These are phyloP conservation scores for Rosa chinensis DNA, from an alignment of 306 rosid species.

Conservation along the genomic window DNA sequence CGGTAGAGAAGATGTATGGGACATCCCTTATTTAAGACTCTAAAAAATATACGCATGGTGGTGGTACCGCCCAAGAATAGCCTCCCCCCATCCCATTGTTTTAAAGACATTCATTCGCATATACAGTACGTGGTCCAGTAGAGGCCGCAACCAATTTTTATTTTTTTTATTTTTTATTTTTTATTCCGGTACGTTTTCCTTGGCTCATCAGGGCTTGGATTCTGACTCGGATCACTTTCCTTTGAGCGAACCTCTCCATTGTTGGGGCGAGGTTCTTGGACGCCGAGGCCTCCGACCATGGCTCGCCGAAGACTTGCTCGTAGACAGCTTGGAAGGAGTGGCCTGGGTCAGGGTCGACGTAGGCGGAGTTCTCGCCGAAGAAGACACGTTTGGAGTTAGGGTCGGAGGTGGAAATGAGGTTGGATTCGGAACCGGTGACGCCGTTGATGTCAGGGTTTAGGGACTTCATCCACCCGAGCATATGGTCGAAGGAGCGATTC, in stretches of 20 bases:
- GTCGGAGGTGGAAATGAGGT: conserved; percentile 49
- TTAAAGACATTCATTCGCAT: too few relatives aligned
- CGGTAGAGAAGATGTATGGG: too few relatives aligned
- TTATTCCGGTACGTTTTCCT: too few relatives aligned
- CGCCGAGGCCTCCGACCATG: conserved; percentile 53
- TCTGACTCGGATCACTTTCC: too few relatives aligned
- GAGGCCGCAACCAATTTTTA: too few relatives aligned
- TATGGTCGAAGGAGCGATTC: conserved; percentile 92
- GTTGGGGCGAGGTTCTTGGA: conserved; percentile 41
- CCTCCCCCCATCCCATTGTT: too few relatives aligned
- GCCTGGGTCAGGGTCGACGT: conserved; percentile 76
- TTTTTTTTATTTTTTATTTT: too few relatives aligned
- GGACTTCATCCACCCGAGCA: conserved; percentile 84
- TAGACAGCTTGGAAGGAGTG: conserved; percentile 72
- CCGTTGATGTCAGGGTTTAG: conserved; percentile 67
- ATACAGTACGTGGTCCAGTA: too few relatives aligned
- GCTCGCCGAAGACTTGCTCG: conserved; percentile 80
- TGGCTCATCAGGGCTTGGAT: too few relatives aligned
- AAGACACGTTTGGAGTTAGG: conserved; percentile 35
- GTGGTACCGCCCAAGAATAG: too few relatives aligned
- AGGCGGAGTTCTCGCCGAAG: conserved; percentile 35
- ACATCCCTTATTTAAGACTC: too few relatives aligned
- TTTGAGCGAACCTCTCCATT: conserved; percentile 71
- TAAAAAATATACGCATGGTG: too few relatives aligned
- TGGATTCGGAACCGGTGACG: conserved; percentile 53